Evolutionary conservation across 2,329 filamentous ascomycete species (phyloP), one percentile per base, ranked within the genome.

Genomic region (Albifimbria verrucaria): DNA sequence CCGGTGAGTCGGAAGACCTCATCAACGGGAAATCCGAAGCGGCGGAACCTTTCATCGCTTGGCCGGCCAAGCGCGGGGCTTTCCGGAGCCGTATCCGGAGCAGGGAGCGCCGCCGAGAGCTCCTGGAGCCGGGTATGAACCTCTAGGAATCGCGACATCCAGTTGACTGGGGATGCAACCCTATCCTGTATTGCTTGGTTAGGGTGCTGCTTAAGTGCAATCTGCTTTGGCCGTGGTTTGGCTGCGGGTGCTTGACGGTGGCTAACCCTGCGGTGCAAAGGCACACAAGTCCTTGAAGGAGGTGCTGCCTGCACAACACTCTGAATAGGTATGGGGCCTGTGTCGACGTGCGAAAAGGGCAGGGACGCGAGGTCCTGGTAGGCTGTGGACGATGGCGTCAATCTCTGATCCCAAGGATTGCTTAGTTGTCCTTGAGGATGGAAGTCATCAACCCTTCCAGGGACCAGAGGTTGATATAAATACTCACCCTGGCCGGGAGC

Each of bases 1-100:
- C 67, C 66, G 4, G 72, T 74, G 22, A 75, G 63, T 50, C 70
- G 65, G 59, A 75, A 76, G 61, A 76, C 68, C 32, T 68, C 67
- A 45, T 74, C 70, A 28, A 75, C 67, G 3, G 72, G 72, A 45
- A 75, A 76, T 22, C 61, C 66, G 52, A 55, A 54, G 22, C 51
- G 54, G 41, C 55, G 63, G 36, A 56, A 63, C 52, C 53, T 59
- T 52, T 60, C 62, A 25, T 61, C 60, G 25, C 50, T 54, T 12
- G 62, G 65, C 39, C 53, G 53, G 15, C 52, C 50, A 5, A 61
- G 46, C 1, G 56, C 52, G 0, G 56, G 57, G 4, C 58, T 60
- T 25, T 57, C 57, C 4, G 51, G 54, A 42, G 52, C 51, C n/a
- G 64, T 60, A 41, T 62, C 57, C 36, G 62, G 62, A 51, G 63